phyloP scores from a whole-genome alignment of 192 early-diverging fungal species.

The Gigaspora rosea region DNA sequence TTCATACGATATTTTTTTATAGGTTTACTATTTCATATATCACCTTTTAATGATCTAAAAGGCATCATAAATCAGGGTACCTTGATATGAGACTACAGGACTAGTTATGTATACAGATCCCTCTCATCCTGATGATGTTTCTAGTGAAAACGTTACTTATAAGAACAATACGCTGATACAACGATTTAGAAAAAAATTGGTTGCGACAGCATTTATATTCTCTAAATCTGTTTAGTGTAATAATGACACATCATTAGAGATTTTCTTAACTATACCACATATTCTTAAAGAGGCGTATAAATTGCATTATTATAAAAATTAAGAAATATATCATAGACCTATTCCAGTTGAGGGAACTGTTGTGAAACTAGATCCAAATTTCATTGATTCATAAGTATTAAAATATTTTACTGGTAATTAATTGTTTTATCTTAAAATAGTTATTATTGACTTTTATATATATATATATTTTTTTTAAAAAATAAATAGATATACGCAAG shows the following conservation, averaged over 20 bases:
- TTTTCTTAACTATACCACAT: slow-evolving; percentile 57
- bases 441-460: neutral
- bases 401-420: neutral
- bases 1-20: neutral
- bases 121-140: too few species aligned
- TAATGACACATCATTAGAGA: slow-evolving; percentile 45
- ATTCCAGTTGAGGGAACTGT: slow-evolving; percentile 31
- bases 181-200: slow-evolving; percentile 34
- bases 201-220: slow-evolving; percentile 27
- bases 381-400: neutral
- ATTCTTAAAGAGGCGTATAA: slow-evolving; percentile 56
- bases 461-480: neutral
- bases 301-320: slow-evolving; percentile 49
- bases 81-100: slow-evolving; percentile 10
- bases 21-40: slow-evolving; percentile 37
- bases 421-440: neutral
- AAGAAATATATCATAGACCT: slow-evolving; percentile 51
- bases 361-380: slow-evolving; percentile 20
- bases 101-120: slow-evolving; percentile 6
- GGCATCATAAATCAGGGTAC: slow-evolving; percentile 15
- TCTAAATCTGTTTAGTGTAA: slow-evolving; percentile 17
- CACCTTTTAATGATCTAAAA: slow-evolving; percentile 40
- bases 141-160: too few species aligned
- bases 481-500: slow-evolving; percentile 29
- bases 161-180: neutral